phyloP scores from a whole-genome alignment of 1,284 basidiomycete species.

The Entoloma clypeatum region DNA sequence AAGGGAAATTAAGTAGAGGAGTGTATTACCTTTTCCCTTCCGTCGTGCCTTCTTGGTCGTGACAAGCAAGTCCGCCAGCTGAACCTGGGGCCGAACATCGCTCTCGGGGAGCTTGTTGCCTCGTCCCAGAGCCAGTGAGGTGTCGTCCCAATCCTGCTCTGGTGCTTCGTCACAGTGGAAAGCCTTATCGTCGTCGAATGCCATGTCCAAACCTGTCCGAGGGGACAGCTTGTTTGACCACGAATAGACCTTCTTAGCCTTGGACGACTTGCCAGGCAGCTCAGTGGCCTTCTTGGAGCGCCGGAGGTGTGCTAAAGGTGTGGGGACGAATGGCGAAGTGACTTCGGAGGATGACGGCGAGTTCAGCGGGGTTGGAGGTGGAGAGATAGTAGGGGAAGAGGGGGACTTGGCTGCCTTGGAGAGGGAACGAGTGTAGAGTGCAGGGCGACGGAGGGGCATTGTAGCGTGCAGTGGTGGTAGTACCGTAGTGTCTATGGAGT shows the following conservation, averaged over 20 bases:
- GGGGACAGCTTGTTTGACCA: background rate
- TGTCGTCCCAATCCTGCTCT: conserved; percentile 18
- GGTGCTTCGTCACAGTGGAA: conserved; percentile 11
- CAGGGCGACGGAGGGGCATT: conserved; percentile 9
- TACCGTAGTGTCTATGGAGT: too few species aligned
- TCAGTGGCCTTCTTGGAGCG: conserved; percentile 10
- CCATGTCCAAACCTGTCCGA: background rate
- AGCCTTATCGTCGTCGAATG: conserved; percentile 12
- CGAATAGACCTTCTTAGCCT: background rate
- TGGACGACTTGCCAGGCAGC: conserved; percentile 1
- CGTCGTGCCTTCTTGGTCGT: conserved; percentile 38
- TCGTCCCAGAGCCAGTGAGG: conserved; percentile 9
- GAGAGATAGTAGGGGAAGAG: conserved; percentile 17
- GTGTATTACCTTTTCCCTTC: conserved; percentile 35
- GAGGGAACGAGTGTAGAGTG: conserved; percentile 2
- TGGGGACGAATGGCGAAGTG: conserved; percentile 34
- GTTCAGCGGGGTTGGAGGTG: conserved; percentile 40
- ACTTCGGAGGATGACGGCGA: conserved; percentile 43
- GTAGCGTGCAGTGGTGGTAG: too few species aligned
- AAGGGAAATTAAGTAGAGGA: conserved; percentile 1
- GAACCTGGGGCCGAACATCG: conserved; percentile 33
- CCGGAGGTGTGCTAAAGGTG: conserved; percentile 34
- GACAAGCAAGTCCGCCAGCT: conserved; percentile 41
- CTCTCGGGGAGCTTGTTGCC: conserved; percentile 11
- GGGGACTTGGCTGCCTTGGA: conserved; percentile 9